Conservation (phyloP, 176 grass and related monocot species). For the Carex myosuroides region DNA sequence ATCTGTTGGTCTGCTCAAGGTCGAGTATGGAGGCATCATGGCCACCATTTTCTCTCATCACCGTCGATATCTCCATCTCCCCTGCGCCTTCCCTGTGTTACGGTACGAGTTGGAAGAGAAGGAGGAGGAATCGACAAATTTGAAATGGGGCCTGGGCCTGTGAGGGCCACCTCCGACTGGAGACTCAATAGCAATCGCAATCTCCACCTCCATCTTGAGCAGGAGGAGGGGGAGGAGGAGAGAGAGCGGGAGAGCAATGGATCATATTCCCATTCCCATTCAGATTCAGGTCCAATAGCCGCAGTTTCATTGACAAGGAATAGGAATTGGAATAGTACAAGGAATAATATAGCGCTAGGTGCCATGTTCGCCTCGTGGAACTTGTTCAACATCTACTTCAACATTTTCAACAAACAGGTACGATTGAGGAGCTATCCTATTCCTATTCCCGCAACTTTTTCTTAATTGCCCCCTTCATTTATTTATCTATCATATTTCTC, state of each 20-base stretch:
- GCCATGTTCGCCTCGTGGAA: constrained; percentile 63
- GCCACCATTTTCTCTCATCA: neutral
- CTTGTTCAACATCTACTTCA: constrained; percentile 78
- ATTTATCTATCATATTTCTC: too few species aligned
- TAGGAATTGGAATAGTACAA: neutral
- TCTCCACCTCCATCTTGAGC: neutral
- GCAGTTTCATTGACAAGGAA: neutral
- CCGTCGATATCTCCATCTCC: neutral
- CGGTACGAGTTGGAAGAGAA: neutral
- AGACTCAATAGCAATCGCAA: neutral
- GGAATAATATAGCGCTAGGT: constrained; percentile 28
- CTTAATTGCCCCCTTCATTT: too few species aligned
- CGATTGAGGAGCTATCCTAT: neutral
- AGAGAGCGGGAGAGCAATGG: neutral
- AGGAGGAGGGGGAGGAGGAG: neutral
- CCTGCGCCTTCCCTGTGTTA: neutral
- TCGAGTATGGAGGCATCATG: neutral
- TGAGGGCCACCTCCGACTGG: neutral
- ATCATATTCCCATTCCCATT: neutral
- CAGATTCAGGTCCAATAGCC: neutral
- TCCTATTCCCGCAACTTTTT: too few species aligned
- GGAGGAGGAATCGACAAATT: neutral
- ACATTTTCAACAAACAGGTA: constrained; percentile 77
- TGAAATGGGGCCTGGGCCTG: neutral
- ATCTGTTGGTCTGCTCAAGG: neutral